Base-by-base conservation (phyloP, 495 filamentous ascomycete genomes). In the Daldinia loculata region DNA sequence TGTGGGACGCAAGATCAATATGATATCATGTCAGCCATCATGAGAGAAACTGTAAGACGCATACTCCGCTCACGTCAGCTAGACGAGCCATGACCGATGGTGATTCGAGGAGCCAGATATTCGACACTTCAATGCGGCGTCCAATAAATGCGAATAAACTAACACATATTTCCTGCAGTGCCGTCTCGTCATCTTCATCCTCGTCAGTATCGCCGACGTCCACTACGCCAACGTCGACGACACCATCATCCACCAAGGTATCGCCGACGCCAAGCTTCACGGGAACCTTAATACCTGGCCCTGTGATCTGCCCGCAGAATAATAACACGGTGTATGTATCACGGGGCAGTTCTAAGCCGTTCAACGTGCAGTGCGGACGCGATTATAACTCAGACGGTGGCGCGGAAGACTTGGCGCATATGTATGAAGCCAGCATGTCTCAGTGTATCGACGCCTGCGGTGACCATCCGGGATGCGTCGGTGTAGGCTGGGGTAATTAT, bases 271-370 rank as follows among this genome's bases (percentile, higher is more conserved):
- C 70, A 2, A 69, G 65, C 26, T 72, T 68, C 56, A 69, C 70
- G 1, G 70, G 70, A 0, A 61, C 56, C 4, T 19, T 45, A 5
- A 32, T 57, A 4, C 19, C 50, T 6, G 56, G 65, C 0, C 65
- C 61, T 36, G 51, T 79, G 30, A 15, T 56, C 30, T 80, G 80
- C 59, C 80, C 80, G 9, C 48, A 30, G 24, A 66, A 72, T 65
- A 80, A 81, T 70, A 69, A 78, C 15, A 80, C 76, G 4, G 70
- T 77, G n/a, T 80, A 78, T 69, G 63, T 74, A 0, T 32, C 77
- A 11, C 17, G 34, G 11, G 61, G 56, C 8, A 56, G 63, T 17
- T 41, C 53, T 0, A 72, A 72, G 24, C 69, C 62, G 8, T 80
- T 70, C 57, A 53, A 77, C 15, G 53, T 80, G 17, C 70, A 79